These are phyloP conservation scores for Eucalyptus tenuipes DNA, from an alignment of 345 rosid species.

Conservation along the genomic window DNA sequence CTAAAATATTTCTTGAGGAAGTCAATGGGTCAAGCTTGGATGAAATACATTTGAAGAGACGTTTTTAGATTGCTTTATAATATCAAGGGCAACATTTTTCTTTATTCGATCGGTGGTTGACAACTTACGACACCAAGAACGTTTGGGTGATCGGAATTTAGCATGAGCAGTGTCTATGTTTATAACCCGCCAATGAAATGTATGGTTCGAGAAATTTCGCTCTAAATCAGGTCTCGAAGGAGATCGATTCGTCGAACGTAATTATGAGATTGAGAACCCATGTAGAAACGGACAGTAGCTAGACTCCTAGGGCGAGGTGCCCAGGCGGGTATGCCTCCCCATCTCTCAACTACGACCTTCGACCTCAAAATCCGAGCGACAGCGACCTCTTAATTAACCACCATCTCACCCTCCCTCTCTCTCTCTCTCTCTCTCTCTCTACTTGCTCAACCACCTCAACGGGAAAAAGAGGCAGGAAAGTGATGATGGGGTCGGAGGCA, in stretches of 20 bases:
- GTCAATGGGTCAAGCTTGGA: background rate
- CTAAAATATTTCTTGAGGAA: background rate
- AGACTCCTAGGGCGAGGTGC: background rate
- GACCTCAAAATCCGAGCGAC: conserved; percentile 57
- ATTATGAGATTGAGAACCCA: background rate
- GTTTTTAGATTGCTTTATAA: background rate
- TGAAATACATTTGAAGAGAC: background rate
- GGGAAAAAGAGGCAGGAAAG: background rate
- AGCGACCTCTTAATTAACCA: conserved; percentile 28
- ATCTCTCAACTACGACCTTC: conserved; percentile 45
- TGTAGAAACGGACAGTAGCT: background rate
- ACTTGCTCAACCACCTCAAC: conserved; percentile 27
- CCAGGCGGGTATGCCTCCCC: conserved; percentile 21
- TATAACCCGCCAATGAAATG: background rate
- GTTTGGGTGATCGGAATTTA: background rate
- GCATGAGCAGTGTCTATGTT: background rate
- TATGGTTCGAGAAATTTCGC: background rate
- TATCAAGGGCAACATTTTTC: background rate
- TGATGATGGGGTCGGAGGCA: conserved; percentile 5
- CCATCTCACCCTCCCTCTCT: conserved; percentile 1
- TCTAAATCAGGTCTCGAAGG: background rate
- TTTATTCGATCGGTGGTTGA: background rate
- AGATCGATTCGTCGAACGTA: background rate
- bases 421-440: background rate
- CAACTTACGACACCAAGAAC: fast-evolving